These are phyloP conservation scores for Pyrenochaeta sp. DNA, from an alignment of 2,329 filamentous ascomycete genomes.

Conservation along the genomic window DNA sequence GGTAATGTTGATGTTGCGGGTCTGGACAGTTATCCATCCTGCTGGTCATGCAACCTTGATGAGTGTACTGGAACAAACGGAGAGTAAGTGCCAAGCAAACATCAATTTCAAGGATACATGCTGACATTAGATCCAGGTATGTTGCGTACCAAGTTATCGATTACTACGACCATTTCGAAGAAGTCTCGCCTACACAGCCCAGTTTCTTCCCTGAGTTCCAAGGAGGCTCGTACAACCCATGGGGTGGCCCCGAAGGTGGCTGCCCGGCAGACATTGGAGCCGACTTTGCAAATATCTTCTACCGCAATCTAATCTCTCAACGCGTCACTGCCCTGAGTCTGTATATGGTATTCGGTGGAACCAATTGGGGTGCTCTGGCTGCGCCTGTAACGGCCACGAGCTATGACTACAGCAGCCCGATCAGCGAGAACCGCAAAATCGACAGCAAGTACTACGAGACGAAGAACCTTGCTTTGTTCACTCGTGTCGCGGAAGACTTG, in stretches of 20 bases:
- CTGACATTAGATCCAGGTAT: constrained; percentile 40
- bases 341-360: constrained; percentile 72
- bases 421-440: constrained; percentile 65
- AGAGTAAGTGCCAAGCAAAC: too few species aligned
- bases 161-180: constrained; percentile 57
- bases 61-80: constrained; percentile 69
- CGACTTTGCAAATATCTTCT: constrained; percentile 70
- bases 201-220: constrained; percentile 67
- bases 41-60: constrained; percentile 69
- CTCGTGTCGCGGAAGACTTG: constrained; percentile 64
- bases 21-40: constrained; percentile 61
- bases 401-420: constrained; percentile 70
- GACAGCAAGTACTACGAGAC: constrained; percentile 69
- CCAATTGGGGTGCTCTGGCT: constrained; percentile 68
- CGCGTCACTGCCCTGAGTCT: constrained; percentile 66
- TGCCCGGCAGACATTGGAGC: constrained; percentile 63
- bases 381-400: constrained; percentile 66
- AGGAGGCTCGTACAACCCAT: constrained; percentile 67
- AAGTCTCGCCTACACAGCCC: constrained; percentile 55
- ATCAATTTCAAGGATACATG: too few species aligned
- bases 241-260: constrained; percentile 66
- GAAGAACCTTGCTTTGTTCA: constrained; percentile 68
- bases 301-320: constrained; percentile 67
- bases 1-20: constrained; percentile 65
- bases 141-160: constrained; percentile 61